Evolutionary conservation across 2,329 filamentous ascomycete genomes (phyloP).

Genomic region (Sarocladiaceae sp.): DNA sequence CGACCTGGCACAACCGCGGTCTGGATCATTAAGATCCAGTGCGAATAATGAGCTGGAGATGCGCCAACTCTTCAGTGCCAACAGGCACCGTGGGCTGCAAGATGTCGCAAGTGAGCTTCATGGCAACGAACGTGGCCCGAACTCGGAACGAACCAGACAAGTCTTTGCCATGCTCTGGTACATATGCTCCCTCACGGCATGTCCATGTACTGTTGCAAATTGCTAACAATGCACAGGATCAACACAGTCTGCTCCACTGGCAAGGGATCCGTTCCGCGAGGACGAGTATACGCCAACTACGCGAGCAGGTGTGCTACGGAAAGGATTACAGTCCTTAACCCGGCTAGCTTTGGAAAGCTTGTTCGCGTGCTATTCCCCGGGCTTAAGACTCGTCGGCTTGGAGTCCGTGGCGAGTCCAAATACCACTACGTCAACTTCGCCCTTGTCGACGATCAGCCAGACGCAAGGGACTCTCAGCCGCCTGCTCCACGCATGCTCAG

Average conservation of each 20-base stretch:
- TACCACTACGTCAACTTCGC: slow-evolving; percentile 85
- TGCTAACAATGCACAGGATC: slow-evolving; percentile 50
- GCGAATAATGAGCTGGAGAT: slow-evolving; percentile 80
- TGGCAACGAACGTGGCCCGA: slow-evolving; percentile 73
- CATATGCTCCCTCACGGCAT: slow-evolving; percentile 22
- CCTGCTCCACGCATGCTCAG: slow-evolving; percentile 43
- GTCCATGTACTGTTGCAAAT: not conserved
- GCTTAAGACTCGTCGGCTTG: slow-evolving; percentile 85
- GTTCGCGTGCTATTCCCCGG: slow-evolving; percentile 95
- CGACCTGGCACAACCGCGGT: slow-evolving; percentile 29
- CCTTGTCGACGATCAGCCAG: slow-evolving; percentile 52
- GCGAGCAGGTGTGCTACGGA: slow-evolving; percentile 89
- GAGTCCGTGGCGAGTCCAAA: slow-evolving; percentile 94
- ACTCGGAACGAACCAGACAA: slow-evolving; percentile 78
- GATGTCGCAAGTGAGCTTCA: slow-evolving; percentile 74
- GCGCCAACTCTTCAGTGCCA: slow-evolving; percentile 67
- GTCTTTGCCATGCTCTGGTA: slow-evolving; percentile 89
- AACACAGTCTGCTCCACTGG: slow-evolving; percentile 68
- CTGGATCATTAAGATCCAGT: slow-evolving; percentile 56
- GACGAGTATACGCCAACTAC: slow-evolving; percentile 93
- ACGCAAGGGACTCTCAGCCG: slow-evolving; percentile 37
- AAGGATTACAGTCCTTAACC: slow-evolving; percentile 90
- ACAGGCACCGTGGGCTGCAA: slow-evolving; percentile 61
- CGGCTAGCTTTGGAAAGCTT: slow-evolving; percentile 95
- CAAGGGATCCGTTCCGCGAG: slow-evolving; percentile 83